Evolutionary conservation across 768 basidiomycete genomes (phyloP), one percentile per base, ranked within the genome.

Genomic region (Daedaleopsis nitida): DNA sequence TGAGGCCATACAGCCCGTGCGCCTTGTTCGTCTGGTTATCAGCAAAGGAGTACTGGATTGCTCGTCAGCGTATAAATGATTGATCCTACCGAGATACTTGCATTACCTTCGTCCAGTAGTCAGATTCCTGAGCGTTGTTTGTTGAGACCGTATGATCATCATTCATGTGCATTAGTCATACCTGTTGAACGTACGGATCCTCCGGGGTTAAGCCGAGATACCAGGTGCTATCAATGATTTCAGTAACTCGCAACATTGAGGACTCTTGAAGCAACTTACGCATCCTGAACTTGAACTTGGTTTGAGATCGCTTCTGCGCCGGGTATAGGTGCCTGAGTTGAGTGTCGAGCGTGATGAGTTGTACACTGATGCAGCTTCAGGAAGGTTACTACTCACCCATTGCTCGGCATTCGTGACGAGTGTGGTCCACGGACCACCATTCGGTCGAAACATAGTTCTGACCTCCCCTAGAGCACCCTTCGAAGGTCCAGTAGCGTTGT

Each of bases 1-100:
- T 37, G 8, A 35, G 52, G 8, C 57, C 63, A 35, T 65, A 68
- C 39, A 72, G 47, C 1, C 71, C 71, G 34, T 69, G 71, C 1
- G 69, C 71, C 57, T 72, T 70, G 69, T 72, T 72, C 5, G 71
- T 72, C 57, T 72, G 71, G 42, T 72, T 72, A 54, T 72, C 71
- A 8, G 71, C 69, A 38, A 72, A 72, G 3, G 64, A 59, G 32
- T 72, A 72, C 71, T 72, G 12, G 19, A 1, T 24, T 16, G 27
- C 12, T 11, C 3, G 13, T 58, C 19, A 55, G 27, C 8, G 37
- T 19, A 3, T 6, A n/a, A 16, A 3, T 2, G 32, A 5, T 9
- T 32, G 14, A 2, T 27, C 10, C 19, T 35, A 50, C 13, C 17
- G 38, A 9, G 7, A 47, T 5, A 34, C 10, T n/a, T 42, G 45